Conservation (phyloP, 2,329 filamentous ascomycete genomes). For the Fusarium acutatum region DNA sequence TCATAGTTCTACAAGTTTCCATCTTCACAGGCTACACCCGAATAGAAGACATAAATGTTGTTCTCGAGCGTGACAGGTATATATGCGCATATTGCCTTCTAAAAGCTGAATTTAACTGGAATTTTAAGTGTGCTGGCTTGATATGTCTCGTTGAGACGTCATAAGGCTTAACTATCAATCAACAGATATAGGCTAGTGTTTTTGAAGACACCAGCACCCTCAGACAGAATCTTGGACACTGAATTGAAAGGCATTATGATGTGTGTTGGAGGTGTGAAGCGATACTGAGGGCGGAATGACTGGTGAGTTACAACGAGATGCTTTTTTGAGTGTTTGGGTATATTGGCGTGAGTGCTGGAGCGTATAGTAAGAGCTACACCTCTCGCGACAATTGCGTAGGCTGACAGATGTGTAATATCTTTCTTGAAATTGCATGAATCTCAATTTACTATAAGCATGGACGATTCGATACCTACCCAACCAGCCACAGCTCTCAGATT, state of each 20-base stretch:
- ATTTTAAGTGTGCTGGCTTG: too few species aligned
- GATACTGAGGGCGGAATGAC: too few species aligned
- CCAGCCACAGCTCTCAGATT: too few species aligned
- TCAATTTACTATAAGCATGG: neutral
- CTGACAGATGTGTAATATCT: neutral
- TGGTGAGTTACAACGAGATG: neutral
- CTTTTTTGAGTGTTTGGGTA: neutral
- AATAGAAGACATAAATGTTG: neutral
- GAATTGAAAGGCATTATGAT: neutral
- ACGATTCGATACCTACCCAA: too few species aligned
- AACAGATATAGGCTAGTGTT: neutral
- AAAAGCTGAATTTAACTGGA: too few species aligned
- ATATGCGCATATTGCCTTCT: too few species aligned
- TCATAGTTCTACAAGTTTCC: neutral
- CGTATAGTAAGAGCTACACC: too few species aligned
- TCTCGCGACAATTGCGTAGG: neutral
- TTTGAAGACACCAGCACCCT: neutral
- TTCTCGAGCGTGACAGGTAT: neutral
- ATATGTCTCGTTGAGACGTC: too few species aligned
- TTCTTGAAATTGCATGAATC: neutral
- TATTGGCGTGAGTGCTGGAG: neutral
- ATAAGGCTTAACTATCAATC: too few species aligned
- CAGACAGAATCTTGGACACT: neutral
- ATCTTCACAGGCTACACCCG: neutral
- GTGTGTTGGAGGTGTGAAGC: neutral